Base-by-base conservation (phyloP, 768 basidiomycete species). In the Galerina sulciceps region DNA sequence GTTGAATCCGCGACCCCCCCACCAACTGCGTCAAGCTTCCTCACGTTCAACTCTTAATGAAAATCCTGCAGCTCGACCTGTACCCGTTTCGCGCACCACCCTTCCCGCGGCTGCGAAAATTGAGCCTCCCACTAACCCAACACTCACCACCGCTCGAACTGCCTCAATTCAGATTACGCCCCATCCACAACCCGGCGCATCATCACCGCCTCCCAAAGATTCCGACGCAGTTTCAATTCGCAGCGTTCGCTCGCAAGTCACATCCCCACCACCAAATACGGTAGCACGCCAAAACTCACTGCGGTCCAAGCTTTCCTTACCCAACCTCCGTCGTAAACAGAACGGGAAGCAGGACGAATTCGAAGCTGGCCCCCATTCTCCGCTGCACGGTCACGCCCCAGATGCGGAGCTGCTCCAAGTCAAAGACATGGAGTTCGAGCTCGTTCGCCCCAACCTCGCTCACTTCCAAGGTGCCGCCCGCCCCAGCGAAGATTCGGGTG, bases 391-490 rank as follows among this genome's bases (percentile, higher is more conserved):
- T 8, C 70, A 66, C 14, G 46, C 46, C 11, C 54, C 53, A 10
- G 78, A 82, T 5, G 74, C 77, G 18, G 84, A 89, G 63, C 85
- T 83, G 1, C 79, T 92, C 5, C 91, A 93, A 55, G 88, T 93
- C 8, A 76, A 90, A 67, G 88, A 93, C 67, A 88, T 87, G 79
- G 91, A 93, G 63, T 93, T 94, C 62, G 89, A 92, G 73, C 81
- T 93, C 13, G 79, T 93, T 35, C 78, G 83, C 20, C 91, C 91
- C 73, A 78, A 73, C n/a, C 60, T 88, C 10, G 73, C 82, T 0
- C 75, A 63, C 41, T 68, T 75, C 20, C 62, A 79, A 10, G 69
- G 64, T 10, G 70, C 74, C 13, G 74, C 76, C 5, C 75, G 83
- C 34, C 71, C 73, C 10, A 87, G 85, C 65, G 85, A 86, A 53